Percentiles rank a stretch among this genome's conserved stretches.
Conservation (phyloP, 805 yeast species). For the Hanseniaspora hatyaiensis region DNA sequence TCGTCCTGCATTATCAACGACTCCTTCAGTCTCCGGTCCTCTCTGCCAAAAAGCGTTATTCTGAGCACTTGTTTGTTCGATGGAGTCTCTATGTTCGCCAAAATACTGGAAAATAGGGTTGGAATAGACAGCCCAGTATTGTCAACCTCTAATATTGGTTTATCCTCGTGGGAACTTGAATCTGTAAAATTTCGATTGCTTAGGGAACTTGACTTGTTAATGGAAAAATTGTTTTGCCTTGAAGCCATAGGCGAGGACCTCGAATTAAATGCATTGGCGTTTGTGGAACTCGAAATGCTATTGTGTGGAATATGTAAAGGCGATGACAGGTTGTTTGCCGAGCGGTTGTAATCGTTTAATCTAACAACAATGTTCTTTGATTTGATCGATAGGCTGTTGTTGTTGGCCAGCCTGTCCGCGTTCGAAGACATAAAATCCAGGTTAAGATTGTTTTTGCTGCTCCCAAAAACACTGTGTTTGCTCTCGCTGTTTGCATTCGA, state of each 20-base stretch:
- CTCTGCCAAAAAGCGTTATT: conserved; percentile 14
- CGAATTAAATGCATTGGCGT: neutral
- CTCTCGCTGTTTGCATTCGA: neutral
- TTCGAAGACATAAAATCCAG: neutral
- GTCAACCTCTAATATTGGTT: neutral
- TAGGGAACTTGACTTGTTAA: neutral
- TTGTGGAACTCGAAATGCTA: conserved; percentile 2
- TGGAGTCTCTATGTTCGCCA: no score
- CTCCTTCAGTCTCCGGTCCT: conserved; percentile 13
- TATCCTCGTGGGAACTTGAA: neutral
- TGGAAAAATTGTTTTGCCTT: neutral
- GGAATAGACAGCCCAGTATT: neutral
- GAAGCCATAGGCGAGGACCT: no score
- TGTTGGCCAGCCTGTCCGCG: neutral
- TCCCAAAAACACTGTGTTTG: neutral
- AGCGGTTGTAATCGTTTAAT: conserved; percentile 8
- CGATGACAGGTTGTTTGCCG: neutral
- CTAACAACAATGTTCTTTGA: conserved; percentile 12
- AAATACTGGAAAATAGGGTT: neutral
- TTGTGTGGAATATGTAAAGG: neutral
- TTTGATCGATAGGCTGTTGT: neutral
- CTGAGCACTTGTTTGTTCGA: neutral
- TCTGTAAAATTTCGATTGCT: neutral
- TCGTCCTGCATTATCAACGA: conserved; percentile 10
- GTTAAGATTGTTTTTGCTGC: neutral